Base-by-base conservation (phyloP, 331 rosid genomes). In the Rhamnella rubrinervis region DNA sequence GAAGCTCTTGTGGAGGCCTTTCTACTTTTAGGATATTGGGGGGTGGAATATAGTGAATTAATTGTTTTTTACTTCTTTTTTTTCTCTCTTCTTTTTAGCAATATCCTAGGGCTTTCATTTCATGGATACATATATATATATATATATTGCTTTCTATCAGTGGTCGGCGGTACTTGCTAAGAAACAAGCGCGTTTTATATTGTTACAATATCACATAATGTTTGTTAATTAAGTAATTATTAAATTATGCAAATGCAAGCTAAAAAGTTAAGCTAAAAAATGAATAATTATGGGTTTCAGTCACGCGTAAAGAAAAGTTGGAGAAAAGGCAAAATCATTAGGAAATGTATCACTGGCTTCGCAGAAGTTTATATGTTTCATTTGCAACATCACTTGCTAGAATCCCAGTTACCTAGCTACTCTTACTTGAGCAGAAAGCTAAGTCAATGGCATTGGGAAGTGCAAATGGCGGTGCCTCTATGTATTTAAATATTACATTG, bases 241-340 rank as follows among this genome's bases (percentile, higher is more conserved):
- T 18, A 53, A 66, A 71, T 53, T 66, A 66, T 62, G 41, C 20
- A 59, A 41, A 31, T 68, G 23, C 59, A 23, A 25, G n/a, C 44
- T n/a, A 58, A 46, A 59, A 60, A 37, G 66, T 59, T 77, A 68
- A 25, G 67, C 44, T 49, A 59, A 65, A 75, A 62, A 63, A 70
- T 73, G 21, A 63, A 71, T 69, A 80, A 79, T 75, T 74, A 71
- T 70, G 73, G 76, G 75, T 49, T 28, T 50, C 23, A 44, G 55
- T 73, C 95, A 91, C 90, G 92, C 97, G 90, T 72, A 65, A 67
- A 65, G 74, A 71, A 80, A 83, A 80, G 77, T 63, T 63, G 39
- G 73, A 37, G 39, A 57, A 84, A 76, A 75, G 73, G 76, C 39
- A 47, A 83, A 71, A 73, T 72, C 63, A 70, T 74, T 65, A 52